Base-by-base conservation (phyloP, 2,329 filamentous ascomycete genomes). In the Lasiodiplodia hormozganensis region DNA sequence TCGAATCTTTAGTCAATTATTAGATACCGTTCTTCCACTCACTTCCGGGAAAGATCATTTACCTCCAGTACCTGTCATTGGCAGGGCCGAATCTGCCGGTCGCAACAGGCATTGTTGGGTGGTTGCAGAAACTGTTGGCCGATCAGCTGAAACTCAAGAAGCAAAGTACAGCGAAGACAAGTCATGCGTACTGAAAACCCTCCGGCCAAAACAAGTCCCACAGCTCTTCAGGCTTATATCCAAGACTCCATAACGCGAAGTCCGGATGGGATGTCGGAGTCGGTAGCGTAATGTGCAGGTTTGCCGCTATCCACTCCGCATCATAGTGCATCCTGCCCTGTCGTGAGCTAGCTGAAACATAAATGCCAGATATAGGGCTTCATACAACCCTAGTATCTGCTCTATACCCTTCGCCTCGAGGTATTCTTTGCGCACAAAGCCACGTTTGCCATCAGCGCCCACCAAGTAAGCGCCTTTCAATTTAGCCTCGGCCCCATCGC, bases 381-480 rank as follows among this genome's bases (percentile, higher is more conserved):
- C 49, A 28, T 12, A 52, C 49, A 53, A 82, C 28, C 49, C 49
- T n/a, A 21, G 18, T 12, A 52, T 80, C 70, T 81, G 74, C 34
- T 76, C 73, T 49, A 84, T 76, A 0, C 80, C 82, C 11, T 76
- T 76, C 0, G 76, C 76, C 68, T 85, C 83, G 4, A 85, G 76
- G 69, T 83, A 85, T 14, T 77, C 72, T 69, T 85, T 85, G 16
- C 83, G 74, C 10, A 81, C 80, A 43, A 82, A 77, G 0, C 84
- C 84, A 6, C 76, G 81, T 71, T 85, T 85, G 0, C 84, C 84
- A 73, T 85, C 84, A 0, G 83, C 82, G 0, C 80, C 84, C 10
- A 83, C 74, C 1, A 85, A 73, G 69, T 76, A 81, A 2, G 36
- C 16, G 16, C 21, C 5, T n/a, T 23, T 53, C 2, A 69, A 64